A percentile compares a stretch with the other conserved stretches of the same genome.
Evolutionary conservation across 345 rosid species (phyloP).

Genomic region (Brassica incana): DNA sequence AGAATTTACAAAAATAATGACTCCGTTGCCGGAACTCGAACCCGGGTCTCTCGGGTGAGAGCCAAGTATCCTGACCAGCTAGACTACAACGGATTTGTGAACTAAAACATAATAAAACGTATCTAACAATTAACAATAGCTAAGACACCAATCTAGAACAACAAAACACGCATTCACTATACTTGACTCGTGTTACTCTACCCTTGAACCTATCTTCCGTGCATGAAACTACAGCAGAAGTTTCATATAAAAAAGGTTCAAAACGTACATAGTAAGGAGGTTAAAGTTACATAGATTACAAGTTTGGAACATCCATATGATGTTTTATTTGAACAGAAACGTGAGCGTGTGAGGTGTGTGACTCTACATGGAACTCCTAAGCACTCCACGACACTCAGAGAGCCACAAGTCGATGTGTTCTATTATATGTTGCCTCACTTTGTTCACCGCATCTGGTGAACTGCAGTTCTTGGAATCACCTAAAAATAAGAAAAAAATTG

Average conservation of each 20-base stretch:
- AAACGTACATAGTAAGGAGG: not conserved
- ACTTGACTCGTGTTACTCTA: not conserved
- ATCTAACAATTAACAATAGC: too few species aligned
- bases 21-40: conserved; percentile 21
- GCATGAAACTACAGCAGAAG: not conserved
- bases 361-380: conserved; percentile 6
- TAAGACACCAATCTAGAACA: not conserved
- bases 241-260: not conserved
- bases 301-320: conserved; percentile 13
- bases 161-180: not conserved
- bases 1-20: not conserved
- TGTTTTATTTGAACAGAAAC: conserved; percentile 7
- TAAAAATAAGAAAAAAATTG: conserved; percentile 5
- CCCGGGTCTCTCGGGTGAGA: conserved; percentile 62
- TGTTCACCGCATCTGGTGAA: conserved; percentile 81
- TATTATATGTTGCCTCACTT: conserved; percentile 74
- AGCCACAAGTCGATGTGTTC: conserved; percentile 92
- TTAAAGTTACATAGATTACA: conserved; percentile 24
- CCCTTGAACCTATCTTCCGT: not conserved
- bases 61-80: conserved; percentile 73
- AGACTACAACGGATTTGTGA: conserved; percentile 37
- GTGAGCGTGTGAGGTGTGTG: not conserved
- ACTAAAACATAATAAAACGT: not conserved
- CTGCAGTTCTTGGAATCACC: conserved; percentile 79
- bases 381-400: conserved; percentile 51